Percentiles rank a stretch among this genome's conserved stretches.
Evolutionary conservation across 208 protist genomes (phyloP).

Genomic region (Borovskyia barvae): DNA sequence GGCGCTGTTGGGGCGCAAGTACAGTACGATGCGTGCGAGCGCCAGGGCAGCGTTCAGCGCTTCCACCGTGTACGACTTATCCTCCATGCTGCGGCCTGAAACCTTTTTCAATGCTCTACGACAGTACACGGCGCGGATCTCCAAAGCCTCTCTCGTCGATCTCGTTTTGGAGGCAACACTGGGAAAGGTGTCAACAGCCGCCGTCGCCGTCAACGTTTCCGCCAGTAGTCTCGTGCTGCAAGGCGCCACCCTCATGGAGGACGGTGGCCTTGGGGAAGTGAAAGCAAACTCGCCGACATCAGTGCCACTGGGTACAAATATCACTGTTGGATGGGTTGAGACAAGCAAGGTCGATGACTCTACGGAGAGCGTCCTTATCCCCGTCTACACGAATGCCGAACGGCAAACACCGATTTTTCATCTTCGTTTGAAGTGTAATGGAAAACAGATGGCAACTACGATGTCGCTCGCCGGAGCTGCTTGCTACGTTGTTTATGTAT

Average conservation of each 20-base stretch:
- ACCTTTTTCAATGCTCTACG: conserved; percentile 96
- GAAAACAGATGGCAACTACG: conserved; percentile 22
- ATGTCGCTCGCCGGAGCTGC: conserved; percentile 68
- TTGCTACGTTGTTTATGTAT: conserved; percentile 51
- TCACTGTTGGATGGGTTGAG: conserved; percentile 63
- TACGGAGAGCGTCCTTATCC: conserved; percentile 32
- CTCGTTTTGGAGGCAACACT: conserved; percentile 61
- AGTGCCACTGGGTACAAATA: conserved; percentile 37
- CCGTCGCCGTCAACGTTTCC: conserved; percentile 44
- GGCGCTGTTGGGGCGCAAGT: conserved; percentile 59
- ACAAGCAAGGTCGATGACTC: conserved; percentile 15
- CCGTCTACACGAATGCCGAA: conserved; percentile 71
- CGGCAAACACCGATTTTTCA: conserved; percentile 52
- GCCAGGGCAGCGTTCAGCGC: conserved; percentile 41
- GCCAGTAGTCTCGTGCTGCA: conserved; percentile 69
- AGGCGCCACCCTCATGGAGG: conserved; percentile 47
- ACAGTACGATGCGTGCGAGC: conserved; percentile 28
- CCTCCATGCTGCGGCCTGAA: conserved; percentile 87
- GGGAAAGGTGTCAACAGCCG: conserved; percentile 3
- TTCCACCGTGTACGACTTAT: conserved; percentile 69
- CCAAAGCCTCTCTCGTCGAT: conserved; percentile 70
- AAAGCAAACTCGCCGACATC: conserved; percentile 69
- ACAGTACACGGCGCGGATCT: conserved; percentile 89
- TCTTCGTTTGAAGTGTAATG: conserved; percentile 40
- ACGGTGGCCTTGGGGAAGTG: conserved; percentile 35